Evolutionary conservation across 352 stramenopile species (phyloP).

Genomic region (Globisporangium okanoganense): DNA sequence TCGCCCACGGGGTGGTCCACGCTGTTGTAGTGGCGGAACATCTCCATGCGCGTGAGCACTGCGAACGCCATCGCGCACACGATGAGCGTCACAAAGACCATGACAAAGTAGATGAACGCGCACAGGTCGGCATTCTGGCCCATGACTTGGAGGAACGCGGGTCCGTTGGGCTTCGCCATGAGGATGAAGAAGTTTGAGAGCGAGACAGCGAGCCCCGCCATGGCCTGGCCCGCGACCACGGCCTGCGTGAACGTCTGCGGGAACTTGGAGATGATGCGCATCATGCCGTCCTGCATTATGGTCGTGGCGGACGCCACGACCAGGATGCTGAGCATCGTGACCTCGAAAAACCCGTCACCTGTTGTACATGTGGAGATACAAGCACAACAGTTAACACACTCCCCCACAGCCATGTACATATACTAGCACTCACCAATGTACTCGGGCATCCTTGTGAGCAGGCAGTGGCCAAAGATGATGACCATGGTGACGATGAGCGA

Average conservation of each 20-base stretch:
- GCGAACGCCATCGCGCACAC: constrained; percentile 50
- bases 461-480: constrained; percentile 67
- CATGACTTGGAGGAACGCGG: constrained; percentile 19
- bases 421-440: constrained; percentile 37
- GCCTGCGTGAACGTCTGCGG: constrained; percentile 72
- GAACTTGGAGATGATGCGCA: constrained; percentile 75
- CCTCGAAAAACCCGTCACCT: constrained; percentile 63
- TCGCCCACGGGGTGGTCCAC: constrained; percentile 33
- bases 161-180: constrained; percentile 26
- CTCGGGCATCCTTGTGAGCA: constrained; percentile 70
- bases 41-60: constrained; percentile 48
- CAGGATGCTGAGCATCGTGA: constrained; percentile 73
- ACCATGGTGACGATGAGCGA: constrained; percentile 62
- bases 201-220: constrained; percentile 68
- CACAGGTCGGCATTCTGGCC: constrained; percentile 44
- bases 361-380: too few species aligned
- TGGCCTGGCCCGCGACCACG: constrained; percentile 71
- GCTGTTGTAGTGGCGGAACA: constrained; percentile 70
- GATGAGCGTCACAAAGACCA: constrained; percentile 67
- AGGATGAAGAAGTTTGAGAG: constrained; percentile 72
- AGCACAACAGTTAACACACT: not conserved
- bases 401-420: too few species aligned
- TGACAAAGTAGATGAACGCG: constrained; percentile 77
- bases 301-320: constrained; percentile 62
- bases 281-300: constrained; percentile 76